Evolutionary conservation across 352 stramenopile genomes (phyloP).

Genomic region (Phytopythium cucurbitacearum): DNA sequence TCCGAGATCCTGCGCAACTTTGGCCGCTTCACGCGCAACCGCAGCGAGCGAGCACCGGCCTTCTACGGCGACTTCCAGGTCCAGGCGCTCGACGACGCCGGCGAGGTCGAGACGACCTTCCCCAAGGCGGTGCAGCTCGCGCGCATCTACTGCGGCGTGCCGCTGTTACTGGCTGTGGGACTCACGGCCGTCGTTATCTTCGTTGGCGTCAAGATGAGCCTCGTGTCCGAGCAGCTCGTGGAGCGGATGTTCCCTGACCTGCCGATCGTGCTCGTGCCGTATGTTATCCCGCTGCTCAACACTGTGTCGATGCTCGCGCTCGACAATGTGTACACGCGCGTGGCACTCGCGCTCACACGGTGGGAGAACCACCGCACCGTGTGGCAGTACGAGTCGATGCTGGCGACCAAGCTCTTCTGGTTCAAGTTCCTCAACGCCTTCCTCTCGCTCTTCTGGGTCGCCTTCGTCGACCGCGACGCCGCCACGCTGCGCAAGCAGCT

Average conservation of each 20-base stretch:
- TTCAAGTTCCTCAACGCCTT: constrained; percentile 86
- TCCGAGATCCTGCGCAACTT: constrained; percentile 75
- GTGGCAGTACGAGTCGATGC: constrained; percentile 74
- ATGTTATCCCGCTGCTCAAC: constrained; percentile 62
- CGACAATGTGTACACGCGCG: constrained; percentile 61
- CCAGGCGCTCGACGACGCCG: constrained; percentile 30
- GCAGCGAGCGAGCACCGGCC: constrained; percentile 33
- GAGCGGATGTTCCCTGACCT: constrained; percentile 30
- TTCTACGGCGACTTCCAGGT: constrained; percentile 78
- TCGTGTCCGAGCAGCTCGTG: constrained; percentile 19
- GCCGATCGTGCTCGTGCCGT: constrained; percentile 28
- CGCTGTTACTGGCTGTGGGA: constrained; percentile 51
- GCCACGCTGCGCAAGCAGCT: constrained; percentile 54
- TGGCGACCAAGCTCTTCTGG: constrained; percentile 72
- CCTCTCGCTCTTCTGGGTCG: constrained; percentile 76
- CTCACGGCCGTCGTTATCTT: constrained; percentile 51
- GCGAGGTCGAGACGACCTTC: constrained; percentile 49
- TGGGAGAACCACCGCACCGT: constrained; percentile 82
- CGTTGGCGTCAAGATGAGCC: constrained; percentile 41
- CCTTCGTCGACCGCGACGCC: constrained; percentile 58
- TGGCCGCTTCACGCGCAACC: constrained; percentile 66
- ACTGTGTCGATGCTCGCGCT: constrained; percentile 68
- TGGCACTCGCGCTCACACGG: constrained; percentile 49
- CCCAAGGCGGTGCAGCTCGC: constrained; percentile 52
- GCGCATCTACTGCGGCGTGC: constrained; percentile 54